Percentiles rank a stretch among this genome's conserved stretches.
Evolutionary conservation across 768 basidiomycete species (phyloP).

Genomic region (Lactifluus hygrophoroides): DNA sequence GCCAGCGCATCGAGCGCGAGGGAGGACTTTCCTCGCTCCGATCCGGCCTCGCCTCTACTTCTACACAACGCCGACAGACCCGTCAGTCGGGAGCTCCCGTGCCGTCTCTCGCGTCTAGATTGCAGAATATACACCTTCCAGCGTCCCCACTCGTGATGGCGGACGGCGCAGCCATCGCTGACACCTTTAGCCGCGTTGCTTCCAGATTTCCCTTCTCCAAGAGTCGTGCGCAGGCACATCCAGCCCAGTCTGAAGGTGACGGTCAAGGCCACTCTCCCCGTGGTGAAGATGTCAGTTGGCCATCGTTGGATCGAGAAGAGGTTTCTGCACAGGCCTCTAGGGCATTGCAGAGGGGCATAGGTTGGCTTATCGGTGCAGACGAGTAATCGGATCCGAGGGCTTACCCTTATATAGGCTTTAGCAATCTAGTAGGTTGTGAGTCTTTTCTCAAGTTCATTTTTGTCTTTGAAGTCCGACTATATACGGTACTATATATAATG

Average conservation of each 20-base stretch:
- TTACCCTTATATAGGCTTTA: too few relatives aligned
- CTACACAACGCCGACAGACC: conserved; percentile 1
- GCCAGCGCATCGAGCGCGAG: conserved; percentile 37
- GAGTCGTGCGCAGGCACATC: conserved; percentile 38
- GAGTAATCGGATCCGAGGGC: conserved; percentile 26
- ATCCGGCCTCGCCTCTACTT: conserved; percentile 24
- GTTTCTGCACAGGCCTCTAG: conserved; percentile 68
- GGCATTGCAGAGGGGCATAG: conserved; percentile 83
- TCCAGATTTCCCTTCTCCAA: conserved; percentile 15
- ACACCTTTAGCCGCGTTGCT: conserved; percentile 59
- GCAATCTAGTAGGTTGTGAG: background rate
- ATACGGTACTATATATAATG: background rate
- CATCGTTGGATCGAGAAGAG: conserved; percentile 43
- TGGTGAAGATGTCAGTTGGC: conserved; percentile 27
- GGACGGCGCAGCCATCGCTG: conserved; percentile 74
- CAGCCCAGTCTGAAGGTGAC: conserved; percentile 42
- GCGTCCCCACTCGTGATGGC: conserved; percentile 59
- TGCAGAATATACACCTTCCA: conserved; percentile 63
- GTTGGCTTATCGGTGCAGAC: conserved; percentile 92
- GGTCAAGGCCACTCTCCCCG: conserved; percentile 31
- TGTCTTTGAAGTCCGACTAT: background rate
- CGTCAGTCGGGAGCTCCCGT: conserved; percentile 3
- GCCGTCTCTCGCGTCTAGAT: conserved; percentile 46
- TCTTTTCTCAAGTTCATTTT: background rate
- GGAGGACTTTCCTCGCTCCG: background rate